A percentile compares a stretch with the other conserved stretches of the same genome.
Conservation (phyloP, 75 land plant genomes). For the Gnetum montanum region DNA sequence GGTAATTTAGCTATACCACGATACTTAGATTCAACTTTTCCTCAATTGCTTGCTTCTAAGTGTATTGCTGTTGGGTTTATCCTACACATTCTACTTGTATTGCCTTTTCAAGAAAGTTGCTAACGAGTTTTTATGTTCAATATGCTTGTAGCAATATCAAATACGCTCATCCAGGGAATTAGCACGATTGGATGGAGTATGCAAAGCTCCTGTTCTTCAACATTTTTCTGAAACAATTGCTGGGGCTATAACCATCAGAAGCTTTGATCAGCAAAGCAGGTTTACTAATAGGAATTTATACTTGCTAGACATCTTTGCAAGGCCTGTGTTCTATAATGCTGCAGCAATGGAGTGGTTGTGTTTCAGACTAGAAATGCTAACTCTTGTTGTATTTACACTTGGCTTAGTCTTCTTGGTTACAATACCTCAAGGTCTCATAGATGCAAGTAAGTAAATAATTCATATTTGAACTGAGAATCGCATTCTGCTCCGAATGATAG, state of each 20-base stretch:
- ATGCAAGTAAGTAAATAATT: slow-evolving; percentile 30
- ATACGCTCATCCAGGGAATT: slow-evolving; percentile 47
- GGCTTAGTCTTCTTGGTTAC: slow-evolving; percentile 27
- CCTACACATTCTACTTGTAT: neutral
- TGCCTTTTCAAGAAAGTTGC: neutral
- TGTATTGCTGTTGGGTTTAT: neutral
- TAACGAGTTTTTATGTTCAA: neutral
- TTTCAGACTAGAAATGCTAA: slow-evolving; percentile 46
- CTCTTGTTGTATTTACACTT: slow-evolving; percentile 33
- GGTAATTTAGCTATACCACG: neutral
- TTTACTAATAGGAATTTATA: slow-evolving; percentile 24
- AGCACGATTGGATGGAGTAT: slow-evolving; percentile 29
- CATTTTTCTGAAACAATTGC: slow-evolving; percentile 48
- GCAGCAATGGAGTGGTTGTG: slow-evolving; percentile 49
- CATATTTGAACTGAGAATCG: neutral
- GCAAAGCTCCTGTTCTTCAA: slow-evolving; percentile 45
- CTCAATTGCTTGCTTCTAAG: neutral
- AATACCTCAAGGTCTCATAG: slow-evolving; percentile 23
- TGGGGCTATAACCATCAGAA: slow-evolving; percentile 41
- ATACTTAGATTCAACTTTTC: neutral
- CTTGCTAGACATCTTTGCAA: slow-evolving; percentile 24
- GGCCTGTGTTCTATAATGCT: slow-evolving; percentile 29
- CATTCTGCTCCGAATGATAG: neutral
- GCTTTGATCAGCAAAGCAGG: slow-evolving; percentile 41
- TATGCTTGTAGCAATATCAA: slow-evolving; percentile 43